Evolutionary conservation across 768 basidiomycete species (phyloP).

Genomic region (Strobilomyces dryophilus): DNA sequence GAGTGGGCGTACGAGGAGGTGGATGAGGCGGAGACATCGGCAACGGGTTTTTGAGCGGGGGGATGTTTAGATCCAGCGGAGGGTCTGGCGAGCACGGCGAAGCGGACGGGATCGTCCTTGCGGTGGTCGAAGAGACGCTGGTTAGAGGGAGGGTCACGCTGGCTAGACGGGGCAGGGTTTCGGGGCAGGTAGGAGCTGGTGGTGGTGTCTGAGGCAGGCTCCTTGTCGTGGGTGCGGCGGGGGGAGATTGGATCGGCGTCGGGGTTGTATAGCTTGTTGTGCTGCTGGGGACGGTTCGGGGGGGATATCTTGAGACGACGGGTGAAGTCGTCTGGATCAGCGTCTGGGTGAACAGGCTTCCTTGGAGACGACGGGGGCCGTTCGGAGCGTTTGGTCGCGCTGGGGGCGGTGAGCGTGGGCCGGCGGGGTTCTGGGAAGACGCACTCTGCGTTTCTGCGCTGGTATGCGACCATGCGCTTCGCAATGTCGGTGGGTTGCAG

Average conservation of each 20-base stretch:
- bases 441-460: slow-evolving; percentile 60
- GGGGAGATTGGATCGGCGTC: slow-evolving; percentile 63
- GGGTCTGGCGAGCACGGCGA: slow-evolving; percentile 61
- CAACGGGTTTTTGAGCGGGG: slow-evolving; percentile 58
- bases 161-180: slow-evolving; percentile 30
- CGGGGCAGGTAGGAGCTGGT: slow-evolving; percentile 45
- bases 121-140: slow-evolving; percentile 83
- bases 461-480: slow-evolving; percentile 64
- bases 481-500: slow-evolving; percentile 46
- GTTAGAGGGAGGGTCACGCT: slow-evolving; percentile 28
- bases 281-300: slow-evolving; percentile 34
- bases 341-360: slow-evolving; percentile 23
- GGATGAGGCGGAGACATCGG: slow-evolving; percentile 71
- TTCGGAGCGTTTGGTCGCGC: slow-evolving; percentile 44
- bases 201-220: slow-evolving; percentile 55
- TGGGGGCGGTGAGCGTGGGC: slow-evolving; percentile 18
- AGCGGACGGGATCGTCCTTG: slow-evolving; percentile 88
- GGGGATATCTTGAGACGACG: slow-evolving; percentile 66
- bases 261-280: slow-evolving; percentile 65
- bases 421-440: slow-evolving; percentile 17
- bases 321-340: slow-evolving; percentile 71
- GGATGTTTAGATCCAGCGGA: slow-evolving; percentile 36
- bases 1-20: slow-evolving; percentile 73
- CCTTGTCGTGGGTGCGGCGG: slow-evolving; percentile 61
- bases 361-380: slow-evolving; percentile 31